A percentile compares a stretch with the other conserved stretches of the same genome.
Evolutionary conservation across 1,139 yeast genomes (phyloP).

Genomic region (Blastobotrys aristatus): DNA sequence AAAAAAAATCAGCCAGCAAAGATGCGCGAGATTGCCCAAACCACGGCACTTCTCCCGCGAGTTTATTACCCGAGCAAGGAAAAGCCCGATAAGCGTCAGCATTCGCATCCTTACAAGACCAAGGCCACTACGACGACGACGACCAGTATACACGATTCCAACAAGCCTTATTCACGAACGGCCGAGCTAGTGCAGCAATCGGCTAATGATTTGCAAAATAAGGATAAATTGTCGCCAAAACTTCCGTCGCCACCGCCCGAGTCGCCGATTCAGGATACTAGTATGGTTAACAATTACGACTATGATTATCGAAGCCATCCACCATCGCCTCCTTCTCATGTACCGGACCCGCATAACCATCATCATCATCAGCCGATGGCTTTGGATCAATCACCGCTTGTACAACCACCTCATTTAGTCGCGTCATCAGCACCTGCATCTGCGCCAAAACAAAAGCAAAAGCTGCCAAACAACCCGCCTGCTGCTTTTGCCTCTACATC

Average conservation of each 20-base stretch:
- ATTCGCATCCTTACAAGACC: slow-evolving; percentile 5
- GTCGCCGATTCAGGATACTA: neutral
- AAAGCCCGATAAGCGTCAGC: slow-evolving; percentile 11
- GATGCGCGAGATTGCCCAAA: slow-evolving; percentile 23
- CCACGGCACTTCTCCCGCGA: slow-evolving; percentile 15
- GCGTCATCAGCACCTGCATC: slow-evolving; percentile 8
- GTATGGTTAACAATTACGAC: neutral
- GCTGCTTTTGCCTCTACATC: neutral
- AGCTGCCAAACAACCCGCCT: neutral
- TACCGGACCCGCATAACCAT: neutral
- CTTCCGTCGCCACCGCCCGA: slow-evolving; percentile 15
- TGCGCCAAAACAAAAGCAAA: neutral
- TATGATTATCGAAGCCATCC: neutral
- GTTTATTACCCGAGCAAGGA: slow-evolving; percentile 13
- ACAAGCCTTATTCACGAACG: neutral
- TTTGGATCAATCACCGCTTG: neutral
- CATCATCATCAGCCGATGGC: neutral
- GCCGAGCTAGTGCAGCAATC: neutral
- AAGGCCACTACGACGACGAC: slow-evolving; percentile 1
- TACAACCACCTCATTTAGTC: too few species aligned
- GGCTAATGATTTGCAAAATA: neutral
- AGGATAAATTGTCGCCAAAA: slow-evolving; percentile 2
- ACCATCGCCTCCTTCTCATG: slow-evolving; percentile 1
- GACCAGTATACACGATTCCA: neutral
- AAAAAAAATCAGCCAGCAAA: slow-evolving; percentile 27